These are phyloP conservation scores for Neurospora sp. DNA, from an alignment of 495 filamentous ascomycete species.

Conservation along the genomic window DNA sequence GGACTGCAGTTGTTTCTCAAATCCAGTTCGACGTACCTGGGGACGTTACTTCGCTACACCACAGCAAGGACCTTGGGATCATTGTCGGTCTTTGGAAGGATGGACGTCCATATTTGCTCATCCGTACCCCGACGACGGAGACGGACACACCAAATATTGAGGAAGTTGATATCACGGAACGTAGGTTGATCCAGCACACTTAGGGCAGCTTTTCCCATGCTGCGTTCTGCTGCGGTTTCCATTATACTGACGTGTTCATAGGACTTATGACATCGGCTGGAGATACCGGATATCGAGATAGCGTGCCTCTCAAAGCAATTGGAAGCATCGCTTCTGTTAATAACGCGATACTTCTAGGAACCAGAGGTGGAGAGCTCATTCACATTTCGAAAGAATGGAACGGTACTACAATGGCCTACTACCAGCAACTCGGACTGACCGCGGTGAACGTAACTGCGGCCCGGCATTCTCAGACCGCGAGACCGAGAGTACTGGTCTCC, in stretches of 20 bases:
- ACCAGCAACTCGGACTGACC: slow-evolving; percentile 19
- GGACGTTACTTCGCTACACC: slow-evolving; percentile 31
- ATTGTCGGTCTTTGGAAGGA: slow-evolving; percentile 22
- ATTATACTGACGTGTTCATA: slow-evolving; percentile 2
- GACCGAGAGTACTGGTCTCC: slow-evolving; percentile 13
- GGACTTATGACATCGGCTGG: neutral
- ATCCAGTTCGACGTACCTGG: slow-evolving; percentile 20
- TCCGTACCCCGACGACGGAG: neutral
- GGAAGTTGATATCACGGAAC: slow-evolving; percentile 6
- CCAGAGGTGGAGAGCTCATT: slow-evolving; percentile 36
- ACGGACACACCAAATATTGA: neutral
- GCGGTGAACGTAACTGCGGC: slow-evolving; percentile 13
- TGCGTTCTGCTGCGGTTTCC: neutral
- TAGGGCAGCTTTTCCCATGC: neutral
- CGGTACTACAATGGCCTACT: neutral
- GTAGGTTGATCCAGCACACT: slow-evolving; percentile 5
- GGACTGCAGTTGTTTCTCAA: slow-evolving; percentile 10
- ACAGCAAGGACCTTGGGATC: slow-evolving; percentile 14
- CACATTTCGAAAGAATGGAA: slow-evolving; percentile 11
- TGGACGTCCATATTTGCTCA: slow-evolving; percentile 15
- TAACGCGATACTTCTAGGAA: slow-evolving; percentile 24
- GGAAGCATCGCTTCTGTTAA: slow-evolving; percentile 22
- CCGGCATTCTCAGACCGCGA: neutral
- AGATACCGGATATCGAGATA: neutral
- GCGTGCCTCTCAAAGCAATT: slow-evolving; percentile 18